Conservation (phyloP, 371 early-diverging fungal genomes). For the Mucor sp. region DNA sequence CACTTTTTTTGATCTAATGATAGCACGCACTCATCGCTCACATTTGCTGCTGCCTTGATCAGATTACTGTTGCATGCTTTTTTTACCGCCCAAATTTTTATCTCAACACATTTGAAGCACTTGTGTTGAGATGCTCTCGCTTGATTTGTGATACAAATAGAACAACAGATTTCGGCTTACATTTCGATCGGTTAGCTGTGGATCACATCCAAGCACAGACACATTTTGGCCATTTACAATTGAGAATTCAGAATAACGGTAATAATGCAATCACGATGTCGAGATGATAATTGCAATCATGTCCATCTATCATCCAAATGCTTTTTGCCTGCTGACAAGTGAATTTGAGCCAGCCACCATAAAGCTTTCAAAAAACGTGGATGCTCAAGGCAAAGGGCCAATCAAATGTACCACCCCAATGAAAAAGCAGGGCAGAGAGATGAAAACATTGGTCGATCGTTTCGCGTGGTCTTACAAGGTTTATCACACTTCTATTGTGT, state of each 20-base stretch:
- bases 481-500: background rate
- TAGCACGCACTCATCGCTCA: background rate
- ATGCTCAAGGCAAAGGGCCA: background rate
- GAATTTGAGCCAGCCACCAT: background rate
- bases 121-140: background rate
- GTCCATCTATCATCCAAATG: background rate
- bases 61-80: background rate
- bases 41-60: background rate
- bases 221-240: background rate
- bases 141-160: background rate
- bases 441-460: background rate
- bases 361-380: background rate
- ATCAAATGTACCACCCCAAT: background rate
- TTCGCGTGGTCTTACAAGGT: background rate
- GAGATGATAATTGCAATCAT: background rate
- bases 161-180: background rate
- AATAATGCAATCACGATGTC: background rate
- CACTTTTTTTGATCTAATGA: background rate
- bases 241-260: background rate
- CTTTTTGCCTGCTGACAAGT: background rate
- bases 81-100: background rate
- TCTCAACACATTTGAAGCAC: background rate
- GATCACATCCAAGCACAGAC: background rate
- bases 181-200: background rate
- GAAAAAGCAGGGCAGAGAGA: background rate